These are phyloP conservation scores for Eutrema heterophyllum DNA, from an alignment of 345 rosid genomes.

Conservation along the genomic window DNA sequence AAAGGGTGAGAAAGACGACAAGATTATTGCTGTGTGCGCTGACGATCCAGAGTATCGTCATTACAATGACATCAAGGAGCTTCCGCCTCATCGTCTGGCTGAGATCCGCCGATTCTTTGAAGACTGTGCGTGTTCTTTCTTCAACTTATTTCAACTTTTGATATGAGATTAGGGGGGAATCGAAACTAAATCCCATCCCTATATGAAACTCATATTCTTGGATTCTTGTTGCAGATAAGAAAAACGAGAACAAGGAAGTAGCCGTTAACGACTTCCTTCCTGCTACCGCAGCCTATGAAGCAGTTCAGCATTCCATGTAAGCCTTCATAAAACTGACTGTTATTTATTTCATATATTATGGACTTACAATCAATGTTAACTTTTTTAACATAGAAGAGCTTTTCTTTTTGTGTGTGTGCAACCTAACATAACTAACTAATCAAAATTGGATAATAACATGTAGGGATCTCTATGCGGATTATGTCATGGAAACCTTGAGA, in stretches of 20 bases:
- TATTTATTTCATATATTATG: no score
- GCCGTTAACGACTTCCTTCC: constrained; percentile 95
- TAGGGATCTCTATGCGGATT: constrained; percentile 92
- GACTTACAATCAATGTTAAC: no score
- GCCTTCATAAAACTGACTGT: constrained; percentile 3
- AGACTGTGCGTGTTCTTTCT: constrained; percentile 61
- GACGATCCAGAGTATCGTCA: constrained; percentile 98
- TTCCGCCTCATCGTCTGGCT: constrained; percentile 96
- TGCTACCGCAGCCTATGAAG: constrained; percentile 64
- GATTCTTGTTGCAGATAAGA: constrained; percentile 62
- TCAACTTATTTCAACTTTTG: neutral
- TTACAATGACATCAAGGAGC: constrained; percentile 83
- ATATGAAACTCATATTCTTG: constrained; percentile 8
- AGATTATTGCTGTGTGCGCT: constrained; percentile 97
- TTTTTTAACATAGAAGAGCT: neutral
- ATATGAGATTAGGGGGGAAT: neutral
- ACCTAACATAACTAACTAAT: neutral
- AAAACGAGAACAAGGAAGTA: constrained; percentile 99
- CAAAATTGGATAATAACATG: neutral
- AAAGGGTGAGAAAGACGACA: constrained; percentile 99
- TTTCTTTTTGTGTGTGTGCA: no score
- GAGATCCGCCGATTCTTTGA: constrained; percentile 99
- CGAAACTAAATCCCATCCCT: neutral
- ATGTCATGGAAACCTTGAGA: constrained; percentile 72
- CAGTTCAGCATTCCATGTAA: constrained; percentile 91